Conservation (phyloP, 306 rosid species). For the Mimosa bimucronata region DNA sequence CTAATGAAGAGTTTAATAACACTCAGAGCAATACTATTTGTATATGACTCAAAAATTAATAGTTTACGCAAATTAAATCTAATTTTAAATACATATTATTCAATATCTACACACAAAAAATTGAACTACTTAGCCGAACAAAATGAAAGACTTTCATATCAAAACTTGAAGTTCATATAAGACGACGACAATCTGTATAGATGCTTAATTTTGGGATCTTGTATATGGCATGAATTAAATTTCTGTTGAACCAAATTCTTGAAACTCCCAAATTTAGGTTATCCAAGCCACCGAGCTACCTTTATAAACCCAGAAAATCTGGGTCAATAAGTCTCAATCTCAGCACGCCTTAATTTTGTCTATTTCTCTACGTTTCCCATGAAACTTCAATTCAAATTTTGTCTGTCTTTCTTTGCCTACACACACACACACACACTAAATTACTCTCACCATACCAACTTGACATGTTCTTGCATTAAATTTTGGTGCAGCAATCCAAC, state of each 20-base stretch:
- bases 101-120: not conserved
- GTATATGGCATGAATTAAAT: not conserved
- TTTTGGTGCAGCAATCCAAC: not conserved
- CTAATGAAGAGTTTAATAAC: not conserved
- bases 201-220: not conserved
- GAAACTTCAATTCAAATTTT: not conserved
- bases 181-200: no score
- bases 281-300: not conserved
- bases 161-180: not conserved
- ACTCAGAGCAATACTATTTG: not conserved
- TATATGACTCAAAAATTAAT: not conserved
- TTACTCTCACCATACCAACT: not conserved
- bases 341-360: not conserved
- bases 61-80: not conserved
- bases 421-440: not conserved
- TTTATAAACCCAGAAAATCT: not conserved
- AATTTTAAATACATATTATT: not conserved
- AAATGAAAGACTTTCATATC: not conserved
- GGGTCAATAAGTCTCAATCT: not conserved
- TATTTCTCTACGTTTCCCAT: not conserved
- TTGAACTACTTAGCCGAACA: not conserved
- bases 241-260: not conserved
- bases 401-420: not conserved
- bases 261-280: constrained; percentile 13
- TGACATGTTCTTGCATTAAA: constrained; percentile 14